phyloP scores from a whole-genome alignment of 2,329 filamentous ascomycete genomes.

The Xylaria polymorpha region DNA sequence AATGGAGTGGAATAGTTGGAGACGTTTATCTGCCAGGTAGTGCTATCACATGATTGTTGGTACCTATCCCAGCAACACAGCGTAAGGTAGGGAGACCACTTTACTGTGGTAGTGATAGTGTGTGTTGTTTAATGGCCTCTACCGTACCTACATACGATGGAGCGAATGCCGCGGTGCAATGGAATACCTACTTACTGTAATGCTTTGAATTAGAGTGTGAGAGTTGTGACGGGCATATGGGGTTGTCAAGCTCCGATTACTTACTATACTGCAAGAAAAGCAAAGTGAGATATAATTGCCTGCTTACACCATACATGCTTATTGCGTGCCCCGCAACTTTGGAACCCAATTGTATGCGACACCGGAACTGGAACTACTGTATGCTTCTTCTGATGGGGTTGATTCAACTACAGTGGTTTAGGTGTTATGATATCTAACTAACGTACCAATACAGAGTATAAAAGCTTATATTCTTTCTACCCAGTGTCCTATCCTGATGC shows the following conservation, averaged over 20 bases:
- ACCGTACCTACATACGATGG: too few relatives aligned
- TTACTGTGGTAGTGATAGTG: too few relatives aligned
- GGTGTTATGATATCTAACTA: background rate
- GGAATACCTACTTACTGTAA: background rate
- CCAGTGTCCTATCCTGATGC: background rate
- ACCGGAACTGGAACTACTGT: background rate
- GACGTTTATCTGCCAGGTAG: background rate
- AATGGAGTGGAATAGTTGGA: background rate
- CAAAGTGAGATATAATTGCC: background rate
- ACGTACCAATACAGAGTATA: background rate
- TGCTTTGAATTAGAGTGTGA: background rate
- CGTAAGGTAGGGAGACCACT: background rate
- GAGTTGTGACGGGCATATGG: constrained; percentile 4
- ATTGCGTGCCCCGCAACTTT: background rate
- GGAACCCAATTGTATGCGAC: background rate
- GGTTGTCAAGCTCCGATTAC: background rate
- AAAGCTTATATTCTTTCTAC: too few relatives aligned
- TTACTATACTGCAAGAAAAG: too few relatives aligned
- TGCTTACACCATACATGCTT: background rate
- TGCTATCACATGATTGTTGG: background rate
- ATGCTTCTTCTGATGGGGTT: background rate
- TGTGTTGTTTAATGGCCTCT: too few relatives aligned
- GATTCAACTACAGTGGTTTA: background rate
- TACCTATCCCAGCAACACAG: too few relatives aligned
- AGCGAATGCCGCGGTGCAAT: background rate